Base-by-base conservation (phyloP, 352 stramenopile species). In the Phytopythium aichiense region DNA sequence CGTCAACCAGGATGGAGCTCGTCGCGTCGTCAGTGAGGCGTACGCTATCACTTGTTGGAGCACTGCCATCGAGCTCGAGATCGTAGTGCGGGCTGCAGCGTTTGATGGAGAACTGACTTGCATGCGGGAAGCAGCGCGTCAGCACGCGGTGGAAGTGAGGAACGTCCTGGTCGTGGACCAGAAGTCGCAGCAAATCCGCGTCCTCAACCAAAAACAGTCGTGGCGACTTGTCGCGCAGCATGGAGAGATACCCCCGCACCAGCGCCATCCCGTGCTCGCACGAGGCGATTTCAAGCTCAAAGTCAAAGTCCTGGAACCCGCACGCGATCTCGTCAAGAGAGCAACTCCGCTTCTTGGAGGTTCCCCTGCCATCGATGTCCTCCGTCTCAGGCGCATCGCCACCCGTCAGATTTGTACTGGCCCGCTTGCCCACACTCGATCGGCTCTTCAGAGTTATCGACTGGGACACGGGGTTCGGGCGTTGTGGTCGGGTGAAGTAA, bases 271-370 rank as follows among this genome's bases (percentile, higher is more conserved):
- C 78, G 51, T 58, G 51, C 43, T 88, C 76, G 51, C 77, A 88
- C 2, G 61, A 69, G 20, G 61, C 50, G 20, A 71, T 55, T n/a
- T 64, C 67, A 6, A 56, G 15, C 15, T 82, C 72, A 43, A 89
- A 89, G 35, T 89, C 74, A 55, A 89, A 89, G 15, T 55, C 72
- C n/a, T 74, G 61, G 46, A 88, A 89, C 23, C 61, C 74, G n/a
- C 69, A 28, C 15, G 76, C 48, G 31, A 87, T 61, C 15, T 74
- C 74, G 42, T 73, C 59, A 25, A 89, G 57, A 3, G 75, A 71
- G 37, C 73, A 87, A 12, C 23, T 31, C 52, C 77, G 60, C 7
- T 63, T 65, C 33, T 59, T 76, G n/a, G 53, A 49, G 11, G n/a
- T 23, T 20, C 53, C 22, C 3, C 22, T 43, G 9, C 18, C 53